Percentiles rank a stretch among this genome's conserved stretches.
phyloP scores from a whole-genome alignment of 495 filamentous ascomycete species.

The Penicillium pancosmium region DNA sequence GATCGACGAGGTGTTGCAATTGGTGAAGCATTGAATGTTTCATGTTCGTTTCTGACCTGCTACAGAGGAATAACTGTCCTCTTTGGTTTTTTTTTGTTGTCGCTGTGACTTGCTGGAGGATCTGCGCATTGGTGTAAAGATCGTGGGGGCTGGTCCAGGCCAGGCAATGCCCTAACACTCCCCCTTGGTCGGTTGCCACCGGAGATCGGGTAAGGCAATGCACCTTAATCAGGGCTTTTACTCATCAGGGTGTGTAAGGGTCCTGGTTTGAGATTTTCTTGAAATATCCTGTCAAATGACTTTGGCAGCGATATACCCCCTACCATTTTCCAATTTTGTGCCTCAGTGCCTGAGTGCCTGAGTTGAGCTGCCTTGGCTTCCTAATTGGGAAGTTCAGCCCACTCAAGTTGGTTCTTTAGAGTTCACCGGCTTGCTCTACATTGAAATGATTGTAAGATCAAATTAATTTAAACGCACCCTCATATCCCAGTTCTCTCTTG shows the following conservation, averaged over 20 bases:
- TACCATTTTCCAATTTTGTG: not conserved
- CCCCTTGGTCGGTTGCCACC: too few species aligned
- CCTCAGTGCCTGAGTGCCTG: not conserved
- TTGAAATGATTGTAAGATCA: too few species aligned
- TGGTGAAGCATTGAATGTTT: not conserved
- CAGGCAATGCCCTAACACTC: not conserved
- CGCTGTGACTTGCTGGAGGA: not conserved
- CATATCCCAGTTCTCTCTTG: not conserved
- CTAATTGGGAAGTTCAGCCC: not conserved
- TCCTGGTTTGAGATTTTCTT: not conserved
- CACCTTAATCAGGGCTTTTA: too few species aligned
- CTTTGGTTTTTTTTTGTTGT: not conserved
- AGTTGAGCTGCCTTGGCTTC: not conserved
- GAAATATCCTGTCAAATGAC: not conserved
- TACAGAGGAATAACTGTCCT: not conserved
- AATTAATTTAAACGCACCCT: not conserved
- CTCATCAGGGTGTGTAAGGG: not conserved
- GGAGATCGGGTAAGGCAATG: too few species aligned
- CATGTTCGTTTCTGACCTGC: not conserved
- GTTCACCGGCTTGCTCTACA: not conserved
- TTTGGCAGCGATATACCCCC: not conserved
- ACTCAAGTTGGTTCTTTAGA: not conserved
- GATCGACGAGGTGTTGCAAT: constrained; percentile 1
- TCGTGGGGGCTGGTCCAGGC: too few species aligned
- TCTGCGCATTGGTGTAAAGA: not conserved